These are phyloP conservation scores for Astrothelium subdiscretum DNA, from an alignment of 495 filamentous ascomycete genomes.

Conservation along the genomic window DNA sequence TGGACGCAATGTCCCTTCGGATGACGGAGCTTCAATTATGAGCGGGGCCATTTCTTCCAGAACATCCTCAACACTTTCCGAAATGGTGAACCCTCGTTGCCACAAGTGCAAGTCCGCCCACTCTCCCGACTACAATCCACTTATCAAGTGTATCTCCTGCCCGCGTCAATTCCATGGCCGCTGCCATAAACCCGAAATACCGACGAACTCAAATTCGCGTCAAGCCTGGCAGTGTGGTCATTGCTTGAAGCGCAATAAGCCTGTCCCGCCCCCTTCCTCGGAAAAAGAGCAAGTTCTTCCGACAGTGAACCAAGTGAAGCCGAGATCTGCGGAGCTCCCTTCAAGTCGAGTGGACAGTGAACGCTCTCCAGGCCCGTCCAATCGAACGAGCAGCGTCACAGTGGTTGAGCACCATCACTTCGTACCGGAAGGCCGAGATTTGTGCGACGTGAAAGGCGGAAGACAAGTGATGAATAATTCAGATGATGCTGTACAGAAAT, in stretches of 20 bases:
- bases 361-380: not conserved
- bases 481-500: not conserved
- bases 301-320: not conserved
- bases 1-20: not conserved
- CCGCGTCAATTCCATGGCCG: conserved; percentile 14
- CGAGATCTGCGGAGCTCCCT: not conserved
- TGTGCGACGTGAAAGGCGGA: not conserved
- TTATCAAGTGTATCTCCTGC: conserved; percentile 12
- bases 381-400: not conserved
- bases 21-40: not conserved
- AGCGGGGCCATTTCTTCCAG: not conserved
- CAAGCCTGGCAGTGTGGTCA: conserved; percentile 14
- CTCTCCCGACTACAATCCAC: conserved; percentile 4
- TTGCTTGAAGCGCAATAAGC: conserved; percentile 9
- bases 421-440: not conserved
- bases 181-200: conserved; percentile 13
- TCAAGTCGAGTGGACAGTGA: not conserved
- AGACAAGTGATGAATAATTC: not conserved
- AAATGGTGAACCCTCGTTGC: conserved; percentile 9
- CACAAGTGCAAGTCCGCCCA: conserved; percentile 12
- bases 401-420: not conserved
- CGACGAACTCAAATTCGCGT: not conserved
- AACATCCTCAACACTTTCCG: not conserved
- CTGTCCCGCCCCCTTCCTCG: not conserved
- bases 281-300: not conserved